Conservation (phyloP, 352 stramenopile genomes). For the Elongisporangium undulatum region DNA sequence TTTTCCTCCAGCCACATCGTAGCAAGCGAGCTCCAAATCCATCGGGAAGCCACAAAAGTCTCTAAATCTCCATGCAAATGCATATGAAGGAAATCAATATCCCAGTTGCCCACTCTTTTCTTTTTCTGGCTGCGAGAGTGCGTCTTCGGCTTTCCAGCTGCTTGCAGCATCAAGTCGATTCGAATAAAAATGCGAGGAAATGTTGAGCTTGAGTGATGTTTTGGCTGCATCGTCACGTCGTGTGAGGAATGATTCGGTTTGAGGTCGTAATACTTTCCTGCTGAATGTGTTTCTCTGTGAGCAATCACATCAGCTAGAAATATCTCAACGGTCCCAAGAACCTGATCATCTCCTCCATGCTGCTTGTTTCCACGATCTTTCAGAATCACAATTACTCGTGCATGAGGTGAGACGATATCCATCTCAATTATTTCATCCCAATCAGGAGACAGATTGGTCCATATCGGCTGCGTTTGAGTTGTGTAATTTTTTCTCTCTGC, state of each 20-base stretch:
- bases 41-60: constrained; percentile 34
- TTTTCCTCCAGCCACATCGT: constrained; percentile 31
- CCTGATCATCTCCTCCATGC: neutral
- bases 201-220: neutral
- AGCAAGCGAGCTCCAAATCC: constrained; percentile 61
- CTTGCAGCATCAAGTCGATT: neutral
- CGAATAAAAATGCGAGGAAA: neutral
- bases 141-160: neutral
- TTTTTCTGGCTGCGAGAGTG: neutral
- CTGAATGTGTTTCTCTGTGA: neutral
- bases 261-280: neutral
- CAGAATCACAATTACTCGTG: constrained; percentile 34
- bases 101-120: constrained; percentile 36
- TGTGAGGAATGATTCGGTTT: neutral
- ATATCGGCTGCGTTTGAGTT: constrained; percentile 32
- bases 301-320: neutral
- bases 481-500: constrained; percentile 28
- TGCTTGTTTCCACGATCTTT: constrained; percentile 24
- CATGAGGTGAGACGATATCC: constrained; percentile 27
- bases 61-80: constrained; percentile 51
- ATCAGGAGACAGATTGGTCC: constrained; percentile 52
- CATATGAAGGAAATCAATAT: constrained; percentile 26
- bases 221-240: neutral
- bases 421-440: constrained; percentile 65
- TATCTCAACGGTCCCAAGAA: neutral